Percentiles rank a stretch among this genome's conserved stretches.
Conservation (phyloP, 2,329 filamentous ascomycete genomes). For the Salinomyces thailandicus region DNA sequence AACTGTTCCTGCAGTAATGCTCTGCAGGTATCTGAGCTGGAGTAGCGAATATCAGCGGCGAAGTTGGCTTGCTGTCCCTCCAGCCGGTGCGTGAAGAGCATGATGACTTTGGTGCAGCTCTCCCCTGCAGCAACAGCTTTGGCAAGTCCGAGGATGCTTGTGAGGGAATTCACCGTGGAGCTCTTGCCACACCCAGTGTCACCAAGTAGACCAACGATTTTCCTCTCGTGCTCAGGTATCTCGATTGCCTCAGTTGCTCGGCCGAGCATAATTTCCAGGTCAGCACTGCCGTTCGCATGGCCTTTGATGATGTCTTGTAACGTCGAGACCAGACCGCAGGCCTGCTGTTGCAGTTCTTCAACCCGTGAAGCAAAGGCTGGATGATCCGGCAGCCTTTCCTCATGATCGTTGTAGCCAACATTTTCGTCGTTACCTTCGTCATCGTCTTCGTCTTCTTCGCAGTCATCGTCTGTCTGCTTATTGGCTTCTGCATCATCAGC, state of each 20-base stretch:
- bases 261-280: not conserved
- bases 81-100: not conserved
- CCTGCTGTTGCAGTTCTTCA: not conserved
- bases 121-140: not conserved
- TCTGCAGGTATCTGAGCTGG: not conserved
- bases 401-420: not conserved
- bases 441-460: too few relatives aligned
- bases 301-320: not conserved
- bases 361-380: not conserved
- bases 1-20: not conserved
- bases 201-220: not conserved
- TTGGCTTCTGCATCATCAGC: too few relatives aligned
- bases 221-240: not conserved
- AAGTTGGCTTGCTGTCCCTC: not conserved
- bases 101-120: not conserved
- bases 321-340: not conserved
- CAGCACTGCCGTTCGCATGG: not conserved
- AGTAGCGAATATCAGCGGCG: not conserved
- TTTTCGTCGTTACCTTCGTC: not conserved
- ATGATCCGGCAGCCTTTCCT: not conserved
- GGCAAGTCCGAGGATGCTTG: not conserved
- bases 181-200: not conserved
- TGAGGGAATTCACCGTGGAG: not conserved
- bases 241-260: not conserved
- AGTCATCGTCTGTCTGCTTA: too few relatives aligned